Evolutionary conservation across 164 flowering plant species (phyloP).

Genomic region (Chimonanthus praecox): DNA sequence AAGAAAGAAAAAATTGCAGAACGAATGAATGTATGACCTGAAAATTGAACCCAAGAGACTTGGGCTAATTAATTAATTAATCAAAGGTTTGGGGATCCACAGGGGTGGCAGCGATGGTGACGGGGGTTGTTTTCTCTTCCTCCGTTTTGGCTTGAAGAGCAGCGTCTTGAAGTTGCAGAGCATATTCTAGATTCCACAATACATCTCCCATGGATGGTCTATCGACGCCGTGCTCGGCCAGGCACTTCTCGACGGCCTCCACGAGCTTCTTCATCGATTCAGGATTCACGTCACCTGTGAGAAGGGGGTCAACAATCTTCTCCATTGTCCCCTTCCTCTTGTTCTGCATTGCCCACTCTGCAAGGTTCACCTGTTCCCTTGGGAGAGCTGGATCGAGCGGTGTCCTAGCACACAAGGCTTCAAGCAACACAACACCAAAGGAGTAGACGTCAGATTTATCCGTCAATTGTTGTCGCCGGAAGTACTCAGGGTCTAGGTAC

Average conservation of each 20-base stretch:
- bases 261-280: constrained; percentile 24
- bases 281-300: constrained; percentile 23
- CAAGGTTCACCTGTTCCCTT: constrained; percentile 50
- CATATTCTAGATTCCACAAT: constrained; percentile 4
- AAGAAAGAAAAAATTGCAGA: too few relatives aligned
- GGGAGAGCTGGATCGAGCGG: constrained; percentile 37
- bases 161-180: constrained; percentile 2
- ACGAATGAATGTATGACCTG: too few relatives aligned
- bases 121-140: too few relatives aligned
- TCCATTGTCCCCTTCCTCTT: constrained; percentile 15
- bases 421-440: constrained; percentile 17
- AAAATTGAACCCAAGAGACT: too few relatives aligned
- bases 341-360: constrained; percentile 25
- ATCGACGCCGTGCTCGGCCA: constrained; percentile 5
- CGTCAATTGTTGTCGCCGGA: not conserved
- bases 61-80: too few relatives aligned
- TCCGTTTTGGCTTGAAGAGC: not conserved
- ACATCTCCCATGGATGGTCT: constrained; percentile 9
- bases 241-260: constrained; percentile 4
- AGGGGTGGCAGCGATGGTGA: too few relatives aligned
- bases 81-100: too few relatives aligned
- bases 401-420: constrained; percentile 44
- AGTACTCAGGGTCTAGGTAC: constrained; percentile 13
- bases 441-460: constrained; percentile 12
- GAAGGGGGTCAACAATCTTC: constrained; percentile 26